A percentile compares a stretch with the other conserved stretches of the same genome.
Evolutionary conservation across 108 stramenopile genomes (phyloP).

Genomic region (Cyclotella baltica): DNA sequence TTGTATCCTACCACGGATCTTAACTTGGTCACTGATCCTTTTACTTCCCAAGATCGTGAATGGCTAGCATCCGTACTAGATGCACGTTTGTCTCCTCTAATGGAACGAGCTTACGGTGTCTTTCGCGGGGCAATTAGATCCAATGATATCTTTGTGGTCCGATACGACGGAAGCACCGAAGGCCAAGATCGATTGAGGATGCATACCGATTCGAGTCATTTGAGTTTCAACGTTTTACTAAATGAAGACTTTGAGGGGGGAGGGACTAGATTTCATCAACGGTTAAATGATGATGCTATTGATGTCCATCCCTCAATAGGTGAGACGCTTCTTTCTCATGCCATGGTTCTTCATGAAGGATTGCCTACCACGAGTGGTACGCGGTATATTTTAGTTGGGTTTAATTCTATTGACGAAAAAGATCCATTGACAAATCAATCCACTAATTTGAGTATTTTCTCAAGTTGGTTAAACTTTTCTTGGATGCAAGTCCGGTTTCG

Average conservation of each 20-base stretch:
- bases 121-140: slow-evolving; percentile 56
- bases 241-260: slow-evolving; percentile 77
- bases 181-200: slow-evolving; percentile 43
- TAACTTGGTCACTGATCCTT: slow-evolving; percentile 70
- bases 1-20: slow-evolving; percentile 75
- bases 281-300: slow-evolving; percentile 29
- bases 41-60: slow-evolving; percentile 56
- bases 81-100: slow-evolving; percentile 60
- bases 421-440: slow-evolving; percentile 57
- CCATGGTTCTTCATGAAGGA: slow-evolving; percentile 66
- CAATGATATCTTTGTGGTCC: slow-evolving; percentile 72
- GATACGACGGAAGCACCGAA: slow-evolving; percentile 56
- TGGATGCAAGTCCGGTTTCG: slow-evolving; percentile 61
- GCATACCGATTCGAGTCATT: slow-evolving; percentile 64
- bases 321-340: slow-evolving; percentile 51
- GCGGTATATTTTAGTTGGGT: slow-evolving; percentile 73
- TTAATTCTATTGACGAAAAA: slow-evolving; percentile 61
- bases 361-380: slow-evolving; percentile 60
- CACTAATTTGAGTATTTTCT: slow-evolving; percentile 54
- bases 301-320: slow-evolving; percentile 62
- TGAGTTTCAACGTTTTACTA: slow-evolving; percentile 69
- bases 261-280: slow-evolving; percentile 56
- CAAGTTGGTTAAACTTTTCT: slow-evolving; percentile 60
- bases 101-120: slow-evolving; percentile 64
- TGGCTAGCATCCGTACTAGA: slow-evolving; percentile 56